Base-by-base conservation (phyloP, 2,329 filamentous ascomycete species). In the Ambrosiella beaveri region DNA sequence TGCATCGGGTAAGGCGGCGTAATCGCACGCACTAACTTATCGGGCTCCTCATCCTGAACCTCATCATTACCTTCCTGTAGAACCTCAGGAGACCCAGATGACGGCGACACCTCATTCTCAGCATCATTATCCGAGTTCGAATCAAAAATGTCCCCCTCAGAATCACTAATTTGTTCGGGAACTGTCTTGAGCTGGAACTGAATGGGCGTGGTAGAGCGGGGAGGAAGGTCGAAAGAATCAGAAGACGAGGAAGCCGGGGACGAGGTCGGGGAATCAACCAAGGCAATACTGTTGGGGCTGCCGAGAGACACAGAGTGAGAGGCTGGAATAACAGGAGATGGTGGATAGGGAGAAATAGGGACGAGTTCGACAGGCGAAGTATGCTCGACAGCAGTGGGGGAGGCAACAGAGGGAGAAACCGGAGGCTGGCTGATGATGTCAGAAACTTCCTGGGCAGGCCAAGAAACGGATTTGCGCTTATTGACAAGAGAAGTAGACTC, bases 391-490 rank as follows among this genome's bases (percentile, higher is more conserved):
- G 44, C 9, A 47, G 9, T 12, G 4, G 47, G 17, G 19, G 19
- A 35, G 9, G n/a, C 27, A 27, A 51, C 17, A 6, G 47, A 3
- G 8, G 47, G 35, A 51, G 17, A 13, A 35, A 35, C 47, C 2
- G 27, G 13, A 36, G 47, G 47, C 27, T n/a, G 47, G 19, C 17
- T 51, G 19, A 51, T 35, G 19, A 19, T 19, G 17, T 36, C 35
- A 12, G 47, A 35, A 19, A 36, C 35, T 11, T 36, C 47, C 9
- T 51, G 27, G 8, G 17, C 9, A n/a, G 38, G 17, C 37, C 37
- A 54, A 12, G 52, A 54, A 19, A 54, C 52, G 17, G 52, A 54
- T 15, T 54, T 54, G 38, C 52, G 52, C 52, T 54, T 54, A 37
- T 41, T 53, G 11, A 5, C 13, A 37, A 38, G 12, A 38, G 51